Evolutionary conservation across 2,329 filamentous ascomycete species (phyloP), one percentile per base, ranked within the genome.

Genomic region (Talaromyces funiculosus): DNA sequence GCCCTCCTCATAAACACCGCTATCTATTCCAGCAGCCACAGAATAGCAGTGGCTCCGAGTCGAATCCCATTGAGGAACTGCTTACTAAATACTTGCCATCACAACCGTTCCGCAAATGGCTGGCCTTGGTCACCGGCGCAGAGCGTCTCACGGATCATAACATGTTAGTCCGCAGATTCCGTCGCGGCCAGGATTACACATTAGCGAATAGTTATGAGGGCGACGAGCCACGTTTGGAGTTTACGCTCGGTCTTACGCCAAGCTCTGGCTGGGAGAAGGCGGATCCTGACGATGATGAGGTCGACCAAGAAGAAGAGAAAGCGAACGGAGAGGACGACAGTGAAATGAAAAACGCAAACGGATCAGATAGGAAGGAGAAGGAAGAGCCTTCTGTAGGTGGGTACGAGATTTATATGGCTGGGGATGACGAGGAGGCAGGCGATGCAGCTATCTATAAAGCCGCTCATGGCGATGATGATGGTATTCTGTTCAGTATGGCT

Each of bases 1-100:
- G 85, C 33, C 94, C 94, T 40, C 94, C 94, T 0, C 92, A 99
- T 78, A 99, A 99, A 78, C 92, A 97, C 71, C 90, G 92, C 14
- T 99, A 89, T 73, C 80, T 96, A 2, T 99, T 94, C 75, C 83
- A 90, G 62, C 86, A 91, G 66, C 73, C 77, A 31, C 64, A 66
- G 3, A 66, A 6, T 74, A 53, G 64, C 74, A 60, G 43, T 72
- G 69, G 62, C 14, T n/a, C 69, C 65, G 55, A 69, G 66, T 66
- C 73, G 61, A 65, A 47, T 74, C 77, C 90, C 0, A 82, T 95
- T 62, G 85, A 87, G 59, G 90, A 95, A 72, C 81, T 99, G 8
- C 76, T 97, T 10, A 86, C 96, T 65, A 84, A 88, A 12, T 83
- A 97, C 59, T 81, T 99, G 18, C 92, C 94, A 0, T 96, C 91